Conservation (phyloP, 2,329 filamentous ascomycete genomes). For the Colletotrichum sp. region DNA sequence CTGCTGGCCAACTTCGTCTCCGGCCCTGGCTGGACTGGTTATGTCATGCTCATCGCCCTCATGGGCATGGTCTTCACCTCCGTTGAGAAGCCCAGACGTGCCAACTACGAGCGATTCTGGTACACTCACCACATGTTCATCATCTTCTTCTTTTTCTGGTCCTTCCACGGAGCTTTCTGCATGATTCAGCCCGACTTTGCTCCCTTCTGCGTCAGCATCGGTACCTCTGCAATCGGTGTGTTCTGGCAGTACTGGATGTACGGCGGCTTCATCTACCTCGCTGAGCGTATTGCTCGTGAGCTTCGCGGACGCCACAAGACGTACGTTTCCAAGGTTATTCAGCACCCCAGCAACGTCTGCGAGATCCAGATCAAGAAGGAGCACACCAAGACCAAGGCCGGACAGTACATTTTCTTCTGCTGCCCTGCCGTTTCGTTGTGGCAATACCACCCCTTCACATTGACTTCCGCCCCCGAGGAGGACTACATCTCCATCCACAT, state of each 20-base stretch:
- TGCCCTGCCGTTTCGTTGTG: conserved; percentile 85
- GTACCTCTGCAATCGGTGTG: conserved; percentile 70
- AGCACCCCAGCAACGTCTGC: conserved; percentile 87
- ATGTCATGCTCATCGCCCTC: conserved; percentile 80
- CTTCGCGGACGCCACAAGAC: conserved; percentile 82
- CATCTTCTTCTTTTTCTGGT: conserved; percentile 89
- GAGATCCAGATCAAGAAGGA: conserved; percentile 95
- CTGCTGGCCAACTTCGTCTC: conserved; percentile 78
- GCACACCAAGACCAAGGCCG: conserved; percentile 79
- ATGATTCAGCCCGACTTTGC: conserved; percentile 88
- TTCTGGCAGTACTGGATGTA: conserved; percentile 94
- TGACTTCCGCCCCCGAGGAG: conserved; percentile 87
- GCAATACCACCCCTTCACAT: conserved; percentile 88
- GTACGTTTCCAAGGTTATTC: conserved; percentile 86
- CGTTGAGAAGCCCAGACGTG: conserved; percentile 76
- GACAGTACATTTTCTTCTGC: conserved; percentile 89
- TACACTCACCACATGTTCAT: conserved; percentile 89
- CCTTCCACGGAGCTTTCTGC: conserved; percentile 87
- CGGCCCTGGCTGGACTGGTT: conserved; percentile 85
- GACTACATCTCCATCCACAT: conserved; percentile 90
- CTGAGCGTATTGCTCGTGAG: conserved; percentile 80
- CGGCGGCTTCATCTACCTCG: conserved; percentile 79
- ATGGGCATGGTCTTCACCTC: conserved; percentile 82
- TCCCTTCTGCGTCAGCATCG: conserved; percentile 76
- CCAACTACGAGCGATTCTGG: conserved; percentile 91